These are phyloP conservation scores for Boletus pseudo-olivaceus DNA, from an alignment of 768 basidiomycete genomes.

Conservation along the genomic window DNA sequence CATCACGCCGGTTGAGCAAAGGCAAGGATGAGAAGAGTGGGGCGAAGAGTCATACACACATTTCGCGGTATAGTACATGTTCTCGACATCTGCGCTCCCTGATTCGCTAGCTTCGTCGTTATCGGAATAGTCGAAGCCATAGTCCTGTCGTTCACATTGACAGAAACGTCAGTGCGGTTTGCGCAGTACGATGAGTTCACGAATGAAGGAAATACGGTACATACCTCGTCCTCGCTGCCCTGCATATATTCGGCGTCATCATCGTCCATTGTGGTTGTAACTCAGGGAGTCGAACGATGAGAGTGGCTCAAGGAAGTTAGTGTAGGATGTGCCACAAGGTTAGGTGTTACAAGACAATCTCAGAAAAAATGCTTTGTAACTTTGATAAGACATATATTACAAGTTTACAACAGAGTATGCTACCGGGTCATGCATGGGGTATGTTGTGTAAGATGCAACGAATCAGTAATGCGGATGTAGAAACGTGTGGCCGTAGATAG, in stretches of 20 bases:
- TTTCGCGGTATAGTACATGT: conserved; percentile 98
- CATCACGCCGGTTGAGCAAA: not conserved
- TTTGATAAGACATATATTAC: conserved; percentile 5
- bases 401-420: conserved; percentile 19
- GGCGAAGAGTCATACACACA: conserved; percentile 46
- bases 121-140: conserved; percentile 96
- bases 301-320: not conserved
- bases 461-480: conserved; percentile 8
- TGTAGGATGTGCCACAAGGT: conserved; percentile 2
- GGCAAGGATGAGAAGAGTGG: not conserved
- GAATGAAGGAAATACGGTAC: conserved; percentile 11
- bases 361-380: not conserved
- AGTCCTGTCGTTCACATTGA: conserved; percentile 55
- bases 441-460: conserved; percentile 15
- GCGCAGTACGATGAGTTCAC: not conserved
- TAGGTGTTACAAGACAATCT: not conserved
- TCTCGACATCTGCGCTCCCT: conserved; percentile 88
- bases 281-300: conserved; percentile 1
- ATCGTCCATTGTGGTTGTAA: conserved; percentile 64
- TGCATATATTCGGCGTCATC: conserved; percentile 95
- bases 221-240: conserved; percentile 79
- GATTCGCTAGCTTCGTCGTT: conserved; percentile 78
- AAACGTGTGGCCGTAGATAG: not conserved
- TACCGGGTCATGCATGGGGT: conserved; percentile 28
- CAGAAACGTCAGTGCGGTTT: not conserved